Evolutionary conservation across 2,329 filamentous ascomycete genomes (phyloP).

Genomic region (Chaetothyriales sp.): DNA sequence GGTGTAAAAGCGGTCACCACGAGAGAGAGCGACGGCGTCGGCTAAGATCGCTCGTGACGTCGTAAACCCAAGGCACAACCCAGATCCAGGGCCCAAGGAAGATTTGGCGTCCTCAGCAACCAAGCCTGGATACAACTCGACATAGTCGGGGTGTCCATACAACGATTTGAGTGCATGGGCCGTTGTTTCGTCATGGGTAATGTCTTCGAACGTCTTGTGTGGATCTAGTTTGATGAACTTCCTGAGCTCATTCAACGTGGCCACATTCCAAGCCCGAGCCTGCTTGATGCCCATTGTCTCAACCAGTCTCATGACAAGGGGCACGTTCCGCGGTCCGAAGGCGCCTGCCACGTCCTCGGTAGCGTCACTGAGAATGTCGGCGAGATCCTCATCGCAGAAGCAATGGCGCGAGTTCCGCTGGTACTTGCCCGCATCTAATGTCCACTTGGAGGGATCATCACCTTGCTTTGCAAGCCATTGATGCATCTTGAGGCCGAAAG

Average conservation of each 20-base stretch:
- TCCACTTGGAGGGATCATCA: conserved; percentile 52
- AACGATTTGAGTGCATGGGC: conserved; percentile 41
- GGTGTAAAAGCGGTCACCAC: conserved; percentile 34
- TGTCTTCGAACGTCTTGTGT: conserved; percentile 42
- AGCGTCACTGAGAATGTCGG: conserved; percentile 50
- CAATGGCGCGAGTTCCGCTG: conserved; percentile 42
- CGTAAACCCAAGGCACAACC: conserved; percentile 26
- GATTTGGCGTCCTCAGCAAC: conserved; percentile 32
- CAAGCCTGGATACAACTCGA: conserved; percentile 56
- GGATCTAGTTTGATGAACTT: conserved; percentile 46
- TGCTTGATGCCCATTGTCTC: conserved; percentile 70
- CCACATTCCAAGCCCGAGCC: conserved; percentile 49
- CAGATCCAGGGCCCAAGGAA: conserved; percentile 24
- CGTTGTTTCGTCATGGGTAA: conserved; percentile 43
- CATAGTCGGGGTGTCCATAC: conserved; percentile 48
- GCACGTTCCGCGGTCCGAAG: conserved; percentile 58
- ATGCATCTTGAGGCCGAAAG: conserved; percentile 48
- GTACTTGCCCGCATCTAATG: conserved; percentile 52
- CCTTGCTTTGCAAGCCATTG: conserved; percentile 48
- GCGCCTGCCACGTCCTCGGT: conserved; percentile 55
- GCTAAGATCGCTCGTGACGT: conserved; percentile 30
- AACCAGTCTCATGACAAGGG: conserved; percentile 54
- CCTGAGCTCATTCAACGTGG: conserved; percentile 40
- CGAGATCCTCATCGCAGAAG: conserved; percentile 64
- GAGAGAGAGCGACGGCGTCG: conserved; percentile 32